phyloP scores from a whole-genome alignment of 805 yeast species.

The Pichia californica region DNA sequence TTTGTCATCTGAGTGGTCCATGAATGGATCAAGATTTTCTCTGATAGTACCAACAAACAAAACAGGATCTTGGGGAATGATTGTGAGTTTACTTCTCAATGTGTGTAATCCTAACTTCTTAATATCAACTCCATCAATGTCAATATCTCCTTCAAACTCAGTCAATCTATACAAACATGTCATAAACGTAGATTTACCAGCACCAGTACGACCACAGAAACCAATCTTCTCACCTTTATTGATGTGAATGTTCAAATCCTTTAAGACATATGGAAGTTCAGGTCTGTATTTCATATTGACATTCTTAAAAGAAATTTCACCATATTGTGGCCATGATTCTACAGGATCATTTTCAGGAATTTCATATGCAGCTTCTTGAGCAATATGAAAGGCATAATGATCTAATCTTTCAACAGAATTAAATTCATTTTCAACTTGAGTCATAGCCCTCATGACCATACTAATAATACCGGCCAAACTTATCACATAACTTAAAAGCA shows the following conservation, averaged over 20 bases:
- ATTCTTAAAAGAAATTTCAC: slow-evolving; percentile 40
- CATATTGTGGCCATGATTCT: slow-evolving; percentile 42
- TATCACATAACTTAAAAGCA: slow-evolving; percentile 51
- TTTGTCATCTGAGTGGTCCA: slow-evolving; percentile 39
- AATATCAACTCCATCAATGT: slow-evolving; percentile 55
- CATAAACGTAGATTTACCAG: slow-evolving; percentile 69
- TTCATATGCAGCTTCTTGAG: slow-evolving; percentile 59
- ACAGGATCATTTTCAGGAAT: slow-evolving; percentile 37
- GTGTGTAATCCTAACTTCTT: slow-evolving; percentile 44
- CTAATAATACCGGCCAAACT: slow-evolving; percentile 52
- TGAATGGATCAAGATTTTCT: slow-evolving; percentile 58
- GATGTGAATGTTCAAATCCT: slow-evolving; percentile 37
- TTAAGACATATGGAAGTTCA: slow-evolving; percentile 53
- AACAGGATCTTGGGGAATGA: slow-evolving; percentile 70
- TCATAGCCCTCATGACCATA: slow-evolving; percentile 48
- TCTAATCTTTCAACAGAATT: slow-evolving; percentile 72
- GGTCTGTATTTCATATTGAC: slow-evolving; percentile 53
- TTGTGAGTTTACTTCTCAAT: slow-evolving; percentile 52
- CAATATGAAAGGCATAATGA: slow-evolving; percentile 55
- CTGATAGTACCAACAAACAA: slow-evolving; percentile 54
- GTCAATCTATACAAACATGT: slow-evolving; percentile 50
- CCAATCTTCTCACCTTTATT: slow-evolving; percentile 64
- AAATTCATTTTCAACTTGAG: slow-evolving; percentile 74
- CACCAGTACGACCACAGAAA: slow-evolving; percentile 86
- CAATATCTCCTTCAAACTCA: slow-evolving; percentile 47